These are phyloP conservation scores for Tuber aestivum DNA, from an alignment of 495 filamentous ascomycete species.

Conservation along the genomic window DNA sequence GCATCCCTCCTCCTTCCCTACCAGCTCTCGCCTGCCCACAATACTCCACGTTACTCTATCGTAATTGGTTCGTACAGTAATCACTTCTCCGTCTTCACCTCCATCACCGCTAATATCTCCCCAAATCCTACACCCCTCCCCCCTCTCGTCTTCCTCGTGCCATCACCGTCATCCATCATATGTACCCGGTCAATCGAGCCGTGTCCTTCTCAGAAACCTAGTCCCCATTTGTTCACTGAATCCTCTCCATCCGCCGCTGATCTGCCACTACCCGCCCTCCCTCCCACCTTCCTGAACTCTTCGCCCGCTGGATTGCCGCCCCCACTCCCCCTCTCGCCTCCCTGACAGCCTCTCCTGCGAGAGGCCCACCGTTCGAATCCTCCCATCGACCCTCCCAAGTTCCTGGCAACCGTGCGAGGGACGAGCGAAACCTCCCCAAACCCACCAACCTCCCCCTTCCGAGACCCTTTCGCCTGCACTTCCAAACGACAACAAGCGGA, in stretches of 20 bases:
- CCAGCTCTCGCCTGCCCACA: background rate
- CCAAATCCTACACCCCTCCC: slow-evolving; percentile 12
- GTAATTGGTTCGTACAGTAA: slow-evolving; percentile 9
- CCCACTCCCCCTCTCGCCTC: slow-evolving; percentile 32
- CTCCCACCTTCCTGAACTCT: slow-evolving; percentile 38
- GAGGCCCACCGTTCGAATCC: slow-evolving; percentile 26
- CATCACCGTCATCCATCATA: slow-evolving; percentile 16
- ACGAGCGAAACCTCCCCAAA: slow-evolving; percentile 15
- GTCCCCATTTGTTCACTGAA: background rate
- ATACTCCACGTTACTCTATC: background rate
- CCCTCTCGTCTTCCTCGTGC: slow-evolving; percentile 14
- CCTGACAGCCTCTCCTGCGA: slow-evolving; percentile 11
- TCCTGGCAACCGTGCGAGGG: slow-evolving; percentile 16
- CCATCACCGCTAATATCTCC: slow-evolving; percentile 11
- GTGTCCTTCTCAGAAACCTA: slow-evolving; percentile 17
- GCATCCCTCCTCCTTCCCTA: slow-evolving; percentile 13
- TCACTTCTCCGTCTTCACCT: slow-evolving; percentile 15
- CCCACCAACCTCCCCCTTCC: background rate
- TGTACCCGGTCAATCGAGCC: background rate
- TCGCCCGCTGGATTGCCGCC: slow-evolving; percentile 27
- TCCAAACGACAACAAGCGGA: slow-evolving; percentile 6
- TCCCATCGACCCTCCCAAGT: slow-evolving; percentile 11
- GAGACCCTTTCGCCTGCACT: slow-evolving; percentile 1
- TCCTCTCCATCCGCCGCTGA: slow-evolving; percentile 23
- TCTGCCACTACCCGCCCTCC: slow-evolving; percentile 23